Conservation (phyloP, 1,284 basidiomycete genomes). For the Garcileccinum viscosum region DNA sequence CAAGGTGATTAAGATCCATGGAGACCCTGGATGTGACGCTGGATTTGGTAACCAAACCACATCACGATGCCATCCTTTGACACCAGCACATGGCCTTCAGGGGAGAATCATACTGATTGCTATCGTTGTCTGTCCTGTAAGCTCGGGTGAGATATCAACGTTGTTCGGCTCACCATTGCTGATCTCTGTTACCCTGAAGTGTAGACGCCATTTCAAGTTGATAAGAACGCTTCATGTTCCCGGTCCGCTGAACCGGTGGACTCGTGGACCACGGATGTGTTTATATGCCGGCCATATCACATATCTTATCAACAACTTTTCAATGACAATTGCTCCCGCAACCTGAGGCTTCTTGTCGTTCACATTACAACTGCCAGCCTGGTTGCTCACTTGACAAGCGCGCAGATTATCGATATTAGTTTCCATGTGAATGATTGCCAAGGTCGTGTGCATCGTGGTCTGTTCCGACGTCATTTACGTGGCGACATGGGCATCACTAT, state of each 20-base stretch:
- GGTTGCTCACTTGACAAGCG: background rate
- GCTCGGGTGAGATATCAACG: background rate
- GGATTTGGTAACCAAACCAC: background rate
- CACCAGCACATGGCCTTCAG: background rate
- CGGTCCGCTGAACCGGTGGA: background rate
- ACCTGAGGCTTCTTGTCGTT: background rate
- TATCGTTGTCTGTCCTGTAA: background rate
- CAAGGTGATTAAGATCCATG: background rate
- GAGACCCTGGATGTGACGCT: background rate
- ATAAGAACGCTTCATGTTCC: background rate
- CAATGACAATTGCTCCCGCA: background rate
- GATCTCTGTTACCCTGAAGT: background rate
- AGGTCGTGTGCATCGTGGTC: too few species aligned
- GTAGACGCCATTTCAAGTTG: background rate
- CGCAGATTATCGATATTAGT: background rate
- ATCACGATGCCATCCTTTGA: background rate
- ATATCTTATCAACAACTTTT: background rate
- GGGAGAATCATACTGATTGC: background rate
- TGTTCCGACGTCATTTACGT: background rate
- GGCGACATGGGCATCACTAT: background rate
- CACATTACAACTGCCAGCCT: background rate
- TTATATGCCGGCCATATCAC: background rate
- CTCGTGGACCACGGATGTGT: background rate
- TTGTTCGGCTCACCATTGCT: background rate
- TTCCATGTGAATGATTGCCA: too few species aligned